Conservation (phyloP, 768 basidiomycete genomes). For the Boletus edulis region DNA sequence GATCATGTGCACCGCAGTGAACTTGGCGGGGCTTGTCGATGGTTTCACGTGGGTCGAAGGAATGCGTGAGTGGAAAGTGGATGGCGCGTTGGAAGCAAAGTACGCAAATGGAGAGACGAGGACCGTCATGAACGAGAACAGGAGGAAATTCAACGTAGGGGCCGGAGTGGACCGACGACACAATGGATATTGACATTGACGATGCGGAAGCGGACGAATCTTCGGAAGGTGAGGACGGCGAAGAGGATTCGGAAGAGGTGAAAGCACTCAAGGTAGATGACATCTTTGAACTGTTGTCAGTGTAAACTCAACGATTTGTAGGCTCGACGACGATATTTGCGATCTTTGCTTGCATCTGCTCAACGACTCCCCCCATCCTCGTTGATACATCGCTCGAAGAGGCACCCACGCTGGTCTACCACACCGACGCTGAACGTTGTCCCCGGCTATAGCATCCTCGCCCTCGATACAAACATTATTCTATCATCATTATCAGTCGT, state of each 20-base stretch:
- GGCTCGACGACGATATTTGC: conserved; percentile 75
- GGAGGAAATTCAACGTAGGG: conserved; percentile 63
- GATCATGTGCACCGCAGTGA: conserved; percentile 65
- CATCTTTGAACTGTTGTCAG: background rate
- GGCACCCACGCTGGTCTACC: conserved; percentile 26
- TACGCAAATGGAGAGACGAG: conserved; percentile 66
- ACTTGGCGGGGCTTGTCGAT: conserved; percentile 64
- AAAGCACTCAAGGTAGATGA: conserved; percentile 71
- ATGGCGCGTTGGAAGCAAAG: conserved; percentile 68
- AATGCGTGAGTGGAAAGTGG: conserved; percentile 59
- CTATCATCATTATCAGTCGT: conserved; percentile 79
- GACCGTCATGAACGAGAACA: conserved; percentile 63
- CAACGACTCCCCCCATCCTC: conserved; percentile 27
- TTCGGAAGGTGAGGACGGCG: conserved; percentile 44
- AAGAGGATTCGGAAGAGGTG: conserved; percentile 69
- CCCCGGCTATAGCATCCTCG: conserved; percentile 85
- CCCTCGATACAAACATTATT: conserved; percentile 94
- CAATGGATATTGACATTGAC: conserved; percentile 69
- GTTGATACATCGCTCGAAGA: conserved; percentile 28
- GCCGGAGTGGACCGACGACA: conserved; percentile 61
- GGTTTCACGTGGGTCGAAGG: conserved; percentile 71
- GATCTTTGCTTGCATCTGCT: conserved; percentile 57
- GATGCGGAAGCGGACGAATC: conserved; percentile 48
- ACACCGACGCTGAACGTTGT: conserved; percentile 53
- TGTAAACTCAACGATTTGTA: conserved; percentile 28